Evolutionary conservation across 345 rosid genomes (phyloP).

Genomic region (Xanthoceras sorbifolium): DNA sequence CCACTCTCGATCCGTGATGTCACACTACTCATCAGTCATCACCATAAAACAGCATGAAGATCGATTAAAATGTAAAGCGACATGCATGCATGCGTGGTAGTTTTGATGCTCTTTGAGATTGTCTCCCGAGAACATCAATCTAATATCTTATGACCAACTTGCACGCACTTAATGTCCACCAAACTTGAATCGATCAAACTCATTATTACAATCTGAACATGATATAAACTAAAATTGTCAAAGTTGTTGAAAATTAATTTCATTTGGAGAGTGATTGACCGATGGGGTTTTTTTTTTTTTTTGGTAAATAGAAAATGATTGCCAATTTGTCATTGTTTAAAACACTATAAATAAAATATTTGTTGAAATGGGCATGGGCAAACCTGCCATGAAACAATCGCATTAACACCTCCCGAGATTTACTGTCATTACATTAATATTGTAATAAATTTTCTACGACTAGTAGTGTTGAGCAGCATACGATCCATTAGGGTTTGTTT

Average conservation of each 20-base stretch:
- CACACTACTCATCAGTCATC: no score
- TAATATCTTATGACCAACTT: not conserved
- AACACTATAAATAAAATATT: not conserved
- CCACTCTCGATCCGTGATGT: no score
- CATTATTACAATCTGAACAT: no score
- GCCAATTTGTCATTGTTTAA: not conserved
- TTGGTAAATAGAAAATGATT: not conserved
- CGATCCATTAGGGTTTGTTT: not conserved
- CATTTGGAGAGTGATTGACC: not conserved
- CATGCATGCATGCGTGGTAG: not conserved
- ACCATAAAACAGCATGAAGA: no score
- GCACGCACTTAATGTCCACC: not conserved
- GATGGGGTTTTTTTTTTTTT: not conserved
- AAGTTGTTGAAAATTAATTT: not conserved
- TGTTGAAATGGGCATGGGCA: not conserved
- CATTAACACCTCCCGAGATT: not conserved
- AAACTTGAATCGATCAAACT: no score
- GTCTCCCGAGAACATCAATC: not conserved
- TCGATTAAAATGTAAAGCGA: not conserved
- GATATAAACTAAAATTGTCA: not conserved
- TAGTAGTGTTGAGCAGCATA: not conserved
- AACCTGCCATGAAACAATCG: conserved; percentile 11
- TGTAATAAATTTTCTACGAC: no score
- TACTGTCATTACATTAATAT: not conserved
- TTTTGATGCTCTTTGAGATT: not conserved